Evolutionary conservation across 805 yeast species (phyloP).

Genomic region (Myxozyma vanderwaltii): DNA sequence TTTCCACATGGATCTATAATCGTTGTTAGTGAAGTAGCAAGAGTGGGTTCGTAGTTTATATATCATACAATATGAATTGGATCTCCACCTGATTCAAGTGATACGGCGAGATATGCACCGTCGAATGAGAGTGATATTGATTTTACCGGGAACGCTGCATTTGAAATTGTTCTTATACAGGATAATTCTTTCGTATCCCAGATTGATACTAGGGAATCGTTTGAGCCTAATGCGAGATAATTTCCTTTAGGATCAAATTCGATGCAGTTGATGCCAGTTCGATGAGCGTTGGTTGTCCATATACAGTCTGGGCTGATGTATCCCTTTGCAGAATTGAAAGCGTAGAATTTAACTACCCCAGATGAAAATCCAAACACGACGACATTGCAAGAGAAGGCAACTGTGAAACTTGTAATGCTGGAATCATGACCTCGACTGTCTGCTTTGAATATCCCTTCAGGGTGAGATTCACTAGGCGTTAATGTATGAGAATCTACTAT

Average conservation of each 20-base stretch:
- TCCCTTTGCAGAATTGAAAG: slow-evolving; percentile 19
- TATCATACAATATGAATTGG: slow-evolving; percentile 47
- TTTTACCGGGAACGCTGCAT: slow-evolving; percentile 44
- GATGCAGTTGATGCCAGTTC: slow-evolving; percentile 53
- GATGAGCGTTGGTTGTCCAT: slow-evolving; percentile 48
- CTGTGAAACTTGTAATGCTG: slow-evolving; percentile 41
- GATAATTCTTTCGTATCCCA: slow-evolving; percentile 52
- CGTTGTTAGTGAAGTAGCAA: not conserved
- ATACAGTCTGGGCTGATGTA: slow-evolving; percentile 3
- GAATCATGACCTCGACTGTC: slow-evolving; percentile 31
- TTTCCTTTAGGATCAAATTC: slow-evolving; percentile 57
- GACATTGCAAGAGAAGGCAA: slow-evolving; percentile 44
- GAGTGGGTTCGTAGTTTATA: no score
- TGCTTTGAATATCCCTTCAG: not conserved
- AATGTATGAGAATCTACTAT: not conserved
- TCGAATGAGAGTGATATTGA: slow-evolving; percentile 49
- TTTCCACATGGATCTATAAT: slow-evolving; percentile 39
- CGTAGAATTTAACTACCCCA: slow-evolving; percentile 48
- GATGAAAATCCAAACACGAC: slow-evolving; percentile 52
- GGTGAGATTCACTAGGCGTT: not conserved
- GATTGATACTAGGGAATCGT: slow-evolving; percentile 57
- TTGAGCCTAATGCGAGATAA: slow-evolving; percentile 56
- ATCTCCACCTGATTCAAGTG: slow-evolving; percentile 49
- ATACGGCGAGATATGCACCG: slow-evolving; percentile 51
- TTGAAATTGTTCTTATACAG: slow-evolving; percentile 40